Evolutionary conservation across 1,284 basidiomycete genomes (phyloP).

Genomic region (Pseudozyma sp.): DNA sequence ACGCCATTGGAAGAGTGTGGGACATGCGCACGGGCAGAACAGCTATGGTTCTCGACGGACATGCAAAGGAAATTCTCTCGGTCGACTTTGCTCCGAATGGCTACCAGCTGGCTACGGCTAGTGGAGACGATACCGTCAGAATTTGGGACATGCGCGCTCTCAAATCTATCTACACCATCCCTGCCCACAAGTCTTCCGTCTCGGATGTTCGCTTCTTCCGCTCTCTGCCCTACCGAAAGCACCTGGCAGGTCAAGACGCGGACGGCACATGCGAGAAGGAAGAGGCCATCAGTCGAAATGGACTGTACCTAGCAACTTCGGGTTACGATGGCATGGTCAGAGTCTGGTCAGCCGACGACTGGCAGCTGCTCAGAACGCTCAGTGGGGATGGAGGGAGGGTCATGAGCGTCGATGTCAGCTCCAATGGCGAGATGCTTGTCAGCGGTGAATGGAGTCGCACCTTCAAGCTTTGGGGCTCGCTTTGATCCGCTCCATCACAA

Average conservation of each 20-base stretch:
- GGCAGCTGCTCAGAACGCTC: constrained; percentile 88
- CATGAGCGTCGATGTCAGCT: constrained; percentile 89
- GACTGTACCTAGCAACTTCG: constrained; percentile 89
- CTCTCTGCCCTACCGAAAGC: constrained; percentile 40
- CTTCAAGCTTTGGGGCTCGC: constrained; percentile 57
- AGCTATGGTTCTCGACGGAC: constrained; percentile 97
- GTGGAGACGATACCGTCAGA: constrained; percentile 95
- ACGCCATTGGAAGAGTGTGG: constrained; percentile 97
- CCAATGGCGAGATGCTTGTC: constrained; percentile 53
- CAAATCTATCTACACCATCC: constrained; percentile 92
- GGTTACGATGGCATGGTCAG: constrained; percentile 97
- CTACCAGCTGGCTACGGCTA: constrained; percentile 95
- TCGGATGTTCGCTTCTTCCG: constrained; percentile 95
- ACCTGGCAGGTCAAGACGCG: not conserved
- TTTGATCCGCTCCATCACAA: constrained; percentile 13
- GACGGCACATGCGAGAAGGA: constrained; percentile 64
- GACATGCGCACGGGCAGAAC: constrained; percentile 93
- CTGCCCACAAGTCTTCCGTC: constrained; percentile 92
- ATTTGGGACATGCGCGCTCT: constrained; percentile 98
- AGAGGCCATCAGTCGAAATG: constrained; percentile 68
- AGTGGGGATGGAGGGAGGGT: constrained; percentile 95
- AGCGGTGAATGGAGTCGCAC: constrained; percentile 61
- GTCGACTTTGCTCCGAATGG: constrained; percentile 96
- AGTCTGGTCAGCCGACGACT: constrained; percentile 97
- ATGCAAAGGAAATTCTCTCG: constrained; percentile 90